phyloP scores from a whole-genome alignment of 2,329 filamentous ascomycete species.

The Thelonectria discophora region DNA sequence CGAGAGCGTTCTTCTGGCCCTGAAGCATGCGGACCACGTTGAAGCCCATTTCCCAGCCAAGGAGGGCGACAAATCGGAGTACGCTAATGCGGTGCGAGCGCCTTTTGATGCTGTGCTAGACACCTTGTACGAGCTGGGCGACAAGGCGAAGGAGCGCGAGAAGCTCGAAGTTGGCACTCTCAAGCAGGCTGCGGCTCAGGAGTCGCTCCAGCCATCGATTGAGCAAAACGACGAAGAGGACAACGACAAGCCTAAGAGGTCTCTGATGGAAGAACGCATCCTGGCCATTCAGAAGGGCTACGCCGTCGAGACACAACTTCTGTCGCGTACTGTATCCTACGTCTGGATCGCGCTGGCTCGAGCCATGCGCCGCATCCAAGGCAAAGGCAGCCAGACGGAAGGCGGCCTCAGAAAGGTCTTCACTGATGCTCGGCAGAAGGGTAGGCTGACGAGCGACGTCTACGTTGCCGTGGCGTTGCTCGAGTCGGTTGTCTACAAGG shows the following conservation, averaged over 20 bases:
- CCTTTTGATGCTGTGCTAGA: slow-evolving; percentile 86
- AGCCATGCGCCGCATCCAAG: slow-evolving; percentile 92
- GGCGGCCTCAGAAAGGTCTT: slow-evolving; percentile 92
- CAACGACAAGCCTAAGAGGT: slow-evolving; percentile 52
- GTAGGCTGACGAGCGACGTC: slow-evolving; percentile 90
- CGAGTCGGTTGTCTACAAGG: slow-evolving; percentile 96
- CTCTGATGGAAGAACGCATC: slow-evolving; percentile 71
- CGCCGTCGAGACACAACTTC: slow-evolving; percentile 74
- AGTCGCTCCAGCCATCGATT: slow-evolving; percentile 50
- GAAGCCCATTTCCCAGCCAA: slow-evolving; percentile 81
- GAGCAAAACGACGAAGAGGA: slow-evolving; percentile 62
- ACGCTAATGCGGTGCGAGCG: slow-evolving; percentile 79
- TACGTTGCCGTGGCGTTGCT: slow-evolving; percentile 94
- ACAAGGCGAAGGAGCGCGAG: slow-evolving; percentile 73
- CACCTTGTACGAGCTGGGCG: slow-evolving; percentile 86
- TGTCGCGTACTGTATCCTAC: slow-evolving; percentile 88
- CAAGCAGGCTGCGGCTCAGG: slow-evolving; percentile 59
- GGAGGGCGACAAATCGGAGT: slow-evolving; percentile 80
- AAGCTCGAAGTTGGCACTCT: slow-evolving; percentile 65
- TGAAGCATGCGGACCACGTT: slow-evolving; percentile 88
- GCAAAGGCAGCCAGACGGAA: slow-evolving; percentile 70
- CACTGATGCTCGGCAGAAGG: slow-evolving; percentile 84
- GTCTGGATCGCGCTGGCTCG: slow-evolving; percentile 96
- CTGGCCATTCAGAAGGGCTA: slow-evolving; percentile 72
- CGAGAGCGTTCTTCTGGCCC: slow-evolving; percentile 88